Base-by-base conservation (phyloP, 2,329 filamentous ascomycete species). In the Monosporascus sp. region DNA sequence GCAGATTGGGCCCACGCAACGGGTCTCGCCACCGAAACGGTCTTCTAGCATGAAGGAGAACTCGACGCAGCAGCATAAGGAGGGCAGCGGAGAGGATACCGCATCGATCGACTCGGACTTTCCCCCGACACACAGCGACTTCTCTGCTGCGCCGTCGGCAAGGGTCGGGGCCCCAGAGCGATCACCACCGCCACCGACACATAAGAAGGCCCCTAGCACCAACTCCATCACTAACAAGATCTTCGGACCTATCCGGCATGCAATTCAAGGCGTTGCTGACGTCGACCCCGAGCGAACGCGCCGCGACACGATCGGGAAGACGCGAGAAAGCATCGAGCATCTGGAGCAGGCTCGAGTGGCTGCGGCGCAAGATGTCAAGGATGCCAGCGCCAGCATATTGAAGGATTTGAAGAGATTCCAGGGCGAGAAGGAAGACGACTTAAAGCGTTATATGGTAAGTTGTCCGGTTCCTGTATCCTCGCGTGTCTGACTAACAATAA, bases 51-150 rank as follows among this genome's bases (percentile, higher is more conserved):
- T 79, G 65, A 68, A 83, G 68, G 80, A 83, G 57, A 68, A 75
- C 4, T 66, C 74, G 5, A 69, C 73, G 22, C 73, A 76, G 60
- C 77, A 77, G 60, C 75, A 76, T 53, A 74, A 79, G 55, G 82
- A 87, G 53, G 78, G 78, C 50, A 78, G 79, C 63, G 74, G 76
- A 66, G 89, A 93, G 55, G 91, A 96, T 63, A 90, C 91, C 2
- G 89, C 88, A 27, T 96, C 91, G 1, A 91, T 97, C 55, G 94
- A 99, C 70, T 96, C 92, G 0, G 94, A 97, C 68, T 99, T 99
- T 59, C 92, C 93, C 3, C 89, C 91, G 1, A 95, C 88, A 1
- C 89, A 95, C 64, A 87, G 87, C 41, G 90, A 94, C 54, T 73
- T 81, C 37, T 77, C 84, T 0, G 77, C 81, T n/a, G 76, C 78